Percentiles rank a stretch among this genome's conserved stretches.
phyloP scores from a whole-genome alignment of 345 rosid species.

The Eucalyptus pauciflora region DNA sequence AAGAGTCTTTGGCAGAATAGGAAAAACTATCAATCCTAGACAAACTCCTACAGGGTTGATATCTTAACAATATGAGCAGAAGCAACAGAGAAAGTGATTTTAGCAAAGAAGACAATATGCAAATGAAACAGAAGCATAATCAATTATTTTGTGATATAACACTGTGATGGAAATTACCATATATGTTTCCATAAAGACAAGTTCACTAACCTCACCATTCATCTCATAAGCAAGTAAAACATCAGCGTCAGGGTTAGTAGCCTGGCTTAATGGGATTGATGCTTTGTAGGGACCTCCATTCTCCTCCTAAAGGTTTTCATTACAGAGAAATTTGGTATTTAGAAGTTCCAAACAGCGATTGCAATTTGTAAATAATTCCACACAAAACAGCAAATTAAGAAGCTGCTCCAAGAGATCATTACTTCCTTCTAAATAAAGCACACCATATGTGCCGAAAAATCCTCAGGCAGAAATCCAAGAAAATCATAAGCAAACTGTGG shows the following conservation, averaged over 20 bases:
- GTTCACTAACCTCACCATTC: constrained; percentile 78
- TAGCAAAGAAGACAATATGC: neutral
- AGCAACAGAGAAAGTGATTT: neutral
- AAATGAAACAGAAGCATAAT: constrained; percentile 54
- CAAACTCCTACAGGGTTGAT: neutral
- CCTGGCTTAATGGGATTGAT: constrained; percentile 77
- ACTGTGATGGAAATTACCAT: neutral
- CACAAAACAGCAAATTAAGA: neutral
- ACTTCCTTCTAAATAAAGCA: neutral
- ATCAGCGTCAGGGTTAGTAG: constrained; percentile 87
- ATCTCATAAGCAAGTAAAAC: constrained; percentile 95
- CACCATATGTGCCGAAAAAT: constrained; percentile 39
- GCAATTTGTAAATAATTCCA: constrained; percentile 34
- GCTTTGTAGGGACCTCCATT: constrained; percentile 99
- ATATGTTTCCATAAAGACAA: neutral
- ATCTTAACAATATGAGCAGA: neutral
- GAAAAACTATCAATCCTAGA: neutral
- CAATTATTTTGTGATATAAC: neutral
- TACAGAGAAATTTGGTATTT: neutral
- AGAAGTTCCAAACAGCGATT: constrained; percentile 73
- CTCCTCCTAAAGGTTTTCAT: constrained; percentile 58
- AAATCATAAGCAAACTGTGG: neutral
- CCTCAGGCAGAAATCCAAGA: constrained; percentile 81
- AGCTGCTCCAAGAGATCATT: neutral
- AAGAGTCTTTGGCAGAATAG: constrained; percentile 40